Conservation (phyloP, 805 yeast genomes). For the Clavispora fructus region DNA sequence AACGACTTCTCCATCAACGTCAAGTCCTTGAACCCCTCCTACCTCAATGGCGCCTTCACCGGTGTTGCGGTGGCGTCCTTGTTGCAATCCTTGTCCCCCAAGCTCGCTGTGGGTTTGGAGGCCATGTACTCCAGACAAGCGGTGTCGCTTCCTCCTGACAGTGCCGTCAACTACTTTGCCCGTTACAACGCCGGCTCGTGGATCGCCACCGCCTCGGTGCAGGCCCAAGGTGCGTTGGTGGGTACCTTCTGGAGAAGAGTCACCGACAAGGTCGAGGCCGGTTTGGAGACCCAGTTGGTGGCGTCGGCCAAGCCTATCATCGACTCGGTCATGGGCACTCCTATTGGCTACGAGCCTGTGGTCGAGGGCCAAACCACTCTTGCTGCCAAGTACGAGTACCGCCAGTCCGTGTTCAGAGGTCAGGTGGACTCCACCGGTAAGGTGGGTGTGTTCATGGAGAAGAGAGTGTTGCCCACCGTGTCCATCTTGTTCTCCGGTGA, state of each 20-base stretch:
- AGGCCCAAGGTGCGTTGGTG: constrained; percentile 84
- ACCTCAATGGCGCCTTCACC: constrained; percentile 67
- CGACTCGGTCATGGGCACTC: constrained; percentile 69
- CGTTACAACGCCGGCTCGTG: constrained; percentile 86
- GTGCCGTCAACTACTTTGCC: constrained; percentile 83
- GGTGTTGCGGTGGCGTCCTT: constrained; percentile 92
- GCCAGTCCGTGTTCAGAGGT: constrained; percentile 93
- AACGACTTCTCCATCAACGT: constrained; percentile 82
- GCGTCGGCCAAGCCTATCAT: constrained; percentile 72
- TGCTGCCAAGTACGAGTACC: constrained; percentile 97
- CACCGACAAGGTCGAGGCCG: constrained; percentile 90
- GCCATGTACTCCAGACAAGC: constrained; percentile 80
- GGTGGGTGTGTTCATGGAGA: constrained; percentile 86
- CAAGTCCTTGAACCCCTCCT: constrained; percentile 85
- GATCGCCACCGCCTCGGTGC: constrained; percentile 91
- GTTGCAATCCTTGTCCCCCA: constrained; percentile 82
- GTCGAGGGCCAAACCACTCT: constrained; percentile 88
- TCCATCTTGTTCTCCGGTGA: constrained; percentile 87
- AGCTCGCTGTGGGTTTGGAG: constrained; percentile 85
- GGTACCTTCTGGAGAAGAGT: constrained; percentile 94
- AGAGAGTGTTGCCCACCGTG: constrained; percentile 87
- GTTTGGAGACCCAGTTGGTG: constrained; percentile 78
- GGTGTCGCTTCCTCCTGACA: constrained; percentile 71
- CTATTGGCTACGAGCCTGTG: constrained; percentile 77
- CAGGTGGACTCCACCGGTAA: constrained; percentile 89